Evolutionary conservation across 192 early-diverging fungal species (phyloP).

Genomic region (Linderina pennispora): DNA sequence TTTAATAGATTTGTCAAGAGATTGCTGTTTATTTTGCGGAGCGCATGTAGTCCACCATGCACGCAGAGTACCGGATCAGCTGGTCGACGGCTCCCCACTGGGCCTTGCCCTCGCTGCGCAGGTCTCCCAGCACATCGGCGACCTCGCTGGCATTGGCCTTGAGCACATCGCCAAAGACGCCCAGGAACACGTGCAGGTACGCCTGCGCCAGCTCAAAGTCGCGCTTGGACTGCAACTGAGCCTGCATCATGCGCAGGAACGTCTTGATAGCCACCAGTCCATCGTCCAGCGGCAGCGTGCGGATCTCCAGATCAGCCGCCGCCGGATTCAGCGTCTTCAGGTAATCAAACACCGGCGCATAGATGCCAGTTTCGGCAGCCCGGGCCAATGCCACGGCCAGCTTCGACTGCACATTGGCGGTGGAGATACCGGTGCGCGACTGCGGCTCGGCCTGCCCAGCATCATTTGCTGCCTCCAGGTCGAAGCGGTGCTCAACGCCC

Average conservation of each 20-base stretch:
- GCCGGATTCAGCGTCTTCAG: conserved; percentile 75
- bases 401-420: conserved; percentile 57
- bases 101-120: conserved; percentile 18
- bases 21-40: conserved; percentile 11
- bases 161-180: conserved; percentile 75
- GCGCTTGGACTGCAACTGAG: conserved; percentile 52
- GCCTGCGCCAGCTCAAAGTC: conserved; percentile 89
- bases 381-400: conserved; percentile 48
- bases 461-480: conserved; percentile 23
- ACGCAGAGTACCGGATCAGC: conserved; percentile 41
- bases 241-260: conserved; percentile 63
- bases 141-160: conserved; percentile 51
- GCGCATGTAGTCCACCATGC: conserved; percentile 45
- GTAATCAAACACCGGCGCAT: conserved; percentile 59
- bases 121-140: conserved; percentile 38
- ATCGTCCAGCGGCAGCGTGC: conserved; percentile 65
- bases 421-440: conserved; percentile 41
- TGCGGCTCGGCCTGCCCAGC: conserved; percentile 39
- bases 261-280: conserved; percentile 53
- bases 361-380: conserved; percentile 16
- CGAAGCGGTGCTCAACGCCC: conserved; percentile 66
- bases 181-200: conserved; percentile 70
- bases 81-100: conserved; percentile 35
- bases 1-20: background rate
- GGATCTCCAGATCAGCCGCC: conserved; percentile 78